These are phyloP conservation scores for Arthrinium puccinioides DNA, from an alignment of 2,329 filamentous ascomycete species.

Conservation along the genomic window DNA sequence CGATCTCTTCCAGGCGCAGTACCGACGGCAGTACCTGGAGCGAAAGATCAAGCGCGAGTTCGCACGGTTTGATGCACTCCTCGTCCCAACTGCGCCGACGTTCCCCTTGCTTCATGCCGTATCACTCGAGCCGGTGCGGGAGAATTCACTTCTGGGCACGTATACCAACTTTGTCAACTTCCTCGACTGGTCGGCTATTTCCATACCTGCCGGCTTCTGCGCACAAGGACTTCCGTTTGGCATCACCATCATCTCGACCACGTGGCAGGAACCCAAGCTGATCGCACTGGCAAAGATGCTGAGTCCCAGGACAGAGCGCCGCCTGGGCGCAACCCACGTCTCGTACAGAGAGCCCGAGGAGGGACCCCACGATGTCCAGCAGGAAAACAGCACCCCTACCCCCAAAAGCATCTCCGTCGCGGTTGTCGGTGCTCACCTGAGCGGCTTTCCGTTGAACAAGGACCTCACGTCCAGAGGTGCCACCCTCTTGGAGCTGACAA, in stretches of 20 bases:
- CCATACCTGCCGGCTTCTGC: slow-evolving; percentile 41
- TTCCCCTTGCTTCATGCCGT: slow-evolving; percentile 45
- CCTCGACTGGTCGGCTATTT: slow-evolving; percentile 46
- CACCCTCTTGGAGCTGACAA: slow-evolving; percentile 13
- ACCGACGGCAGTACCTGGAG: slow-evolving; percentile 29
- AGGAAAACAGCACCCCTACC: neutral
- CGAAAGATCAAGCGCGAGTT: slow-evolving; percentile 33
- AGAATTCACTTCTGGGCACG: slow-evolving; percentile 46
- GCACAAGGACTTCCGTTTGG: slow-evolving; percentile 29
- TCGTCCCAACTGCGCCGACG: slow-evolving; percentile 50
- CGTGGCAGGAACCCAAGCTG: slow-evolving; percentile 26
- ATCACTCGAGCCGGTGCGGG: slow-evolving; percentile 39
- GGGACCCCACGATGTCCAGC: too few species aligned
- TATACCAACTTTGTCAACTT: slow-evolving; percentile 58
- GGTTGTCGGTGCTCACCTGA: slow-evolving; percentile 27
- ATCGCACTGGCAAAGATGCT: slow-evolving; percentile 20
- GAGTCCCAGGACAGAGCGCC: slow-evolving; percentile 13
- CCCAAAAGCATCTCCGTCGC: slow-evolving; percentile 11
- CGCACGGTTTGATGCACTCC: slow-evolving; percentile 35
- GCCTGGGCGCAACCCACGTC: slow-evolving; percentile 16
- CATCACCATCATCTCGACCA: slow-evolving; percentile 26
- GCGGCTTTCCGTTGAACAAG: slow-evolving; percentile 25
- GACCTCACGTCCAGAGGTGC: slow-evolving; percentile 24
- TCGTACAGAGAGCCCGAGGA: neutral
- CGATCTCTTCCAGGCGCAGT: slow-evolving; percentile 35